phyloP scores from a whole-genome alignment of 345 rosid species.

The Diplotaxis tenuifolia region DNA sequence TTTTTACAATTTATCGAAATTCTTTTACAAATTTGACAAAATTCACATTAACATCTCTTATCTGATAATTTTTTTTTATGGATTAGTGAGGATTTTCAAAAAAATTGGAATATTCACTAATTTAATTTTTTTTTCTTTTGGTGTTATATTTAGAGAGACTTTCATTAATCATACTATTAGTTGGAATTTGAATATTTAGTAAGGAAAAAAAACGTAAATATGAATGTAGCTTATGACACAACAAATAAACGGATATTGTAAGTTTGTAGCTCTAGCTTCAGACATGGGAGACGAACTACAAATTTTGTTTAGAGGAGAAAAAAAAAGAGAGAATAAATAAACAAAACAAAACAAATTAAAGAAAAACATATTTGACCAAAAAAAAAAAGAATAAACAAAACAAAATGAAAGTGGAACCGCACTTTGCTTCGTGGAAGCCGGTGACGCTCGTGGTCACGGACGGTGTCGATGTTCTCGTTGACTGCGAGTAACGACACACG shows the following conservation, averaged over 20 bases:
- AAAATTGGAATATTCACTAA: neutral
- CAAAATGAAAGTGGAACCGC: neutral
- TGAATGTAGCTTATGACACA: neutral
- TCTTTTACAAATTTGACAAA: neutral
- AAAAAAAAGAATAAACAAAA: too few species aligned
- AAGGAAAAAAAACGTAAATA: neutral
- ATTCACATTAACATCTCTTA: neutral
- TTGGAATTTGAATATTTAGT: too few species aligned
- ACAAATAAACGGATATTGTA: neutral
- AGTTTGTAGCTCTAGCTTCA: neutral
- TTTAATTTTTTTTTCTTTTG: neutral
- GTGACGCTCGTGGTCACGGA: neutral
- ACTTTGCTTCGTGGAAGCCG: slow-evolving; percentile 5
- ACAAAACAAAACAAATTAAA: neutral
- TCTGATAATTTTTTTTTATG: neutral
- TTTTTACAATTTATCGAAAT: neutral
- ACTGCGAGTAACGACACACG: neutral
- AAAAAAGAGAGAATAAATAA: too few species aligned
- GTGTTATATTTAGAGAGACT: neutral
- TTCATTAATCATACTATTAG: too few species aligned
- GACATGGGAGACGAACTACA: neutral
- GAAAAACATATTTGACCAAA: too few species aligned
- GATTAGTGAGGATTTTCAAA: neutral
- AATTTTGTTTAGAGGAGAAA: neutral
- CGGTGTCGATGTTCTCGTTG: neutral